Conservation (phyloP, 306 rosid species). For the Pyrus communis region DNA sequence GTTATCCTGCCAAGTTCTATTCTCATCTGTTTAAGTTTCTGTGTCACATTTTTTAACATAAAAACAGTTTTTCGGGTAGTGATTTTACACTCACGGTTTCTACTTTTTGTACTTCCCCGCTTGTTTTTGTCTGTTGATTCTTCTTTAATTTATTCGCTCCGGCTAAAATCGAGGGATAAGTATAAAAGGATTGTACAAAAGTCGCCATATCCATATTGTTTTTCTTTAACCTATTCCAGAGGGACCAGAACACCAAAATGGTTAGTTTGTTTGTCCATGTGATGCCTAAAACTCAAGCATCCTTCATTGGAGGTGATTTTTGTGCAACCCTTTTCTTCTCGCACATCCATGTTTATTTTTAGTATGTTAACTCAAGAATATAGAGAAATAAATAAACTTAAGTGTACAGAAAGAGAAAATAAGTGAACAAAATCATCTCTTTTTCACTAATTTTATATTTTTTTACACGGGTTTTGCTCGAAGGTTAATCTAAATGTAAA, state of each 20-base stretch:
- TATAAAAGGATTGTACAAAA: not conserved
- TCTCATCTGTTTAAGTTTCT: not conserved
- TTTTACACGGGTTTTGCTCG: not conserved
- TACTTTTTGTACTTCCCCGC: not conserved
- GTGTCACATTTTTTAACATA: not conserved
- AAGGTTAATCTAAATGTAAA: not conserved
- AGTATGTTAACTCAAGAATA: not conserved
- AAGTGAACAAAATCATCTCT: not conserved
- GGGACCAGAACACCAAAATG: not conserved
- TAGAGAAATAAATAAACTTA: too few species aligned
- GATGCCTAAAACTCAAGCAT: not conserved
- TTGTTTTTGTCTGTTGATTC: too few species aligned
- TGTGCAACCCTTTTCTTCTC: not conserved
- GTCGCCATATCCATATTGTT: not conserved
- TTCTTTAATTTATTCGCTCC: too few species aligned
- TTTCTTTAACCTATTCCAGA: not conserved
- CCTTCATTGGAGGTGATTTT: not conserved
- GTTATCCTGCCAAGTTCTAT: not conserved
- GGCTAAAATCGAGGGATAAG: not conserved
- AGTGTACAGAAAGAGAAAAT: not conserved
- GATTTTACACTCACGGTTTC: not conserved
- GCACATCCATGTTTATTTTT: not conserved
- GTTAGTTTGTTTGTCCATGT: not conserved
- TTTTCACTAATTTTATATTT: not conserved
- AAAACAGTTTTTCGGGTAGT: not conserved